Percentiles rank a stretch among this genome's conserved stretches.
These are phyloP conservation scores for Huiozyma sinensis DNA, from an alignment of 805 yeast species.

Conservation along the genomic window DNA sequence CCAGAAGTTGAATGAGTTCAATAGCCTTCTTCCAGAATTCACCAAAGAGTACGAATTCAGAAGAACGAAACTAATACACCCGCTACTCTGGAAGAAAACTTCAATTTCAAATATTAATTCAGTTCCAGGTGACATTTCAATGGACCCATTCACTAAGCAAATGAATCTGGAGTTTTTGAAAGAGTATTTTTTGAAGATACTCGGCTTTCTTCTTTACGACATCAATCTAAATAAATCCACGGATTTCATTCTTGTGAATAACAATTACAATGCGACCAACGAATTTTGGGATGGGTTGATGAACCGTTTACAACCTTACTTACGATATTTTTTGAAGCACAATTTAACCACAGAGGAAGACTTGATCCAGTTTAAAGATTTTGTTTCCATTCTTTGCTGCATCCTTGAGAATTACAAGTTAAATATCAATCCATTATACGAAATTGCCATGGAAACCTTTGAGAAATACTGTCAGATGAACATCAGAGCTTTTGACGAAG, in stretches of 20 bases:
- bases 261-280: constrained; percentile 41
- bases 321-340: constrained; percentile 37
- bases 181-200: constrained; percentile 47
- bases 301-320: constrained; percentile 47
- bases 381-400: constrained; percentile 61
- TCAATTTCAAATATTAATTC: constrained; percentile 8
- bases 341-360: constrained; percentile 34
- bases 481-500: constrained; percentile 43
- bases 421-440: constrained; percentile 48
- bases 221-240: constrained; percentile 55
- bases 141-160: constrained; percentile 21
- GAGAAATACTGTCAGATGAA: constrained; percentile 48
- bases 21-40: constrained; percentile 50
- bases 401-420: constrained; percentile 66
- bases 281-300: constrained; percentile 70
- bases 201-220: constrained; percentile 74
- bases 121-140: constrained; percentile 20
- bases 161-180: constrained; percentile 28
- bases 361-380: constrained; percentile 45
- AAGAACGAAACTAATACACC: constrained; percentile 60
- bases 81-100: constrained; percentile 38
- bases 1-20: constrained; percentile 55
- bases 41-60: constrained; percentile 62
- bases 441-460: constrained; percentile 48
- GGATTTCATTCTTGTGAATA: constrained; percentile 49